Percentiles rank a stretch among this genome's conserved stretches.
Evolutionary conservation across 176 grass and related monocot genomes (phyloP).

Genomic region (Pontederia crassipes): DNA sequence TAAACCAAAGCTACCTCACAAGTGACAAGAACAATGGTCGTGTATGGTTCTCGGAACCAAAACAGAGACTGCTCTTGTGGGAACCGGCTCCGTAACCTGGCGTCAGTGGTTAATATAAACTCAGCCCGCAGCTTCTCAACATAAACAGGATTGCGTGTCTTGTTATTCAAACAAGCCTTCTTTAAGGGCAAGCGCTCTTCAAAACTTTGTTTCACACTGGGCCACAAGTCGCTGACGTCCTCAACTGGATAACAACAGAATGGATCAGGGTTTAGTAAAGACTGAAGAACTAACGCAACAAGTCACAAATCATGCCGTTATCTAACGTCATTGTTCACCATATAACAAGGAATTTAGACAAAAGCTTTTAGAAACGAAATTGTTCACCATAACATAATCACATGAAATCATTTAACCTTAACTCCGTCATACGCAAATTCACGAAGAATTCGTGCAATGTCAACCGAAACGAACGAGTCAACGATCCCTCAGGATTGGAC

Average conservation of each 20-base stretch:
- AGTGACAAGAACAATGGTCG: constrained; percentile 75
- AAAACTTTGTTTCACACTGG: constrained; percentile 69
- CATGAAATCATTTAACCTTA: no score
- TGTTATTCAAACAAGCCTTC: constrained; percentile 91
- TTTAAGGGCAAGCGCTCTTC: constrained; percentile 65
- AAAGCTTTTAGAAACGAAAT: no score
- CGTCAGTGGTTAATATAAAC: constrained; percentile 92
- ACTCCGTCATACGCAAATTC: no score
- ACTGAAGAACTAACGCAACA: constrained; percentile 1
- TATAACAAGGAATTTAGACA: no score
- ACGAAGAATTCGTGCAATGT: no score
- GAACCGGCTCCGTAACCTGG: constrained; percentile 81
- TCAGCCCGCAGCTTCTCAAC: constrained; percentile 74
- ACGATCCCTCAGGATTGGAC: no score
- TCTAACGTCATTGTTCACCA: not conserved
- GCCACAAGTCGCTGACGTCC: constrained; percentile 95
- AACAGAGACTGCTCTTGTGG: constrained; percentile 94
- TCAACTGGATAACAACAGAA: constrained; percentile 51
- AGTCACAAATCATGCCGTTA: not conserved
- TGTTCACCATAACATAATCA: no score
- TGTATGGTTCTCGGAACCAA: constrained; percentile 92
- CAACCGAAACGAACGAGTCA: no score
- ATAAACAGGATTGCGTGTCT: constrained; percentile 71
- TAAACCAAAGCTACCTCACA: constrained; percentile 50
- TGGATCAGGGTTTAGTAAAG: constrained; percentile 5